These are phyloP conservation scores for Teratosphaeria destructans DNA, from an alignment of 2,329 filamentous ascomycete species.

Conservation along the genomic window DNA sequence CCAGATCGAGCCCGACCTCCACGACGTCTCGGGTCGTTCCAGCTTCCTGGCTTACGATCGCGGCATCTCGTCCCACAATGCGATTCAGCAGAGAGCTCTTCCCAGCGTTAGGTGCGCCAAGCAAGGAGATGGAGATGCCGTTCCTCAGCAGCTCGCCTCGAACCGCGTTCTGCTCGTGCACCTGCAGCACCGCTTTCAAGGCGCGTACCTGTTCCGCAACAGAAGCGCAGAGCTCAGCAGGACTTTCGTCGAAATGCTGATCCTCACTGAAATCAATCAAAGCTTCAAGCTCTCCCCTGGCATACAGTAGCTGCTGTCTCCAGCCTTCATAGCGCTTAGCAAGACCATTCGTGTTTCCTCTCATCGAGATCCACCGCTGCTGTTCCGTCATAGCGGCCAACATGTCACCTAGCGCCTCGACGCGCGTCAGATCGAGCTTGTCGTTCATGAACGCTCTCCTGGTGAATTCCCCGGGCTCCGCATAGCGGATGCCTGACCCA, in stretches of 20 bases:
- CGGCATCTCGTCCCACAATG: slow-evolving; percentile 82
- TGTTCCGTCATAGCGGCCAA: slow-evolving; percentile 71
- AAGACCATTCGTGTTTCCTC: slow-evolving; percentile 56
- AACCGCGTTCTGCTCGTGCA: slow-evolving; percentile 67
- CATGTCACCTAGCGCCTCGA: slow-evolving; percentile 53
- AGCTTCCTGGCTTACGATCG: slow-evolving; percentile 86
- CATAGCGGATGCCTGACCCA: slow-evolving; percentile 57
- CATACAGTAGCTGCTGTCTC: slow-evolving; percentile 65
- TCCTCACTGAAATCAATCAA: slow-evolving; percentile 96
- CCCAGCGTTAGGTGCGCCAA: slow-evolving; percentile 87
- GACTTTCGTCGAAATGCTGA: slow-evolving; percentile 89
- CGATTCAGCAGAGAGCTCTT: slow-evolving; percentile 91
- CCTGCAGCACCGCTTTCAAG: slow-evolving; percentile 53
- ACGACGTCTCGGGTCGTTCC: slow-evolving; percentile 92
- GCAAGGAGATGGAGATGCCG: slow-evolving; percentile 74
- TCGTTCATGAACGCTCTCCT: slow-evolving; percentile 81
- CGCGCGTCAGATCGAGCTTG: slow-evolving; percentile 76
- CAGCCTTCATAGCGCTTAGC: slow-evolving; percentile 71
- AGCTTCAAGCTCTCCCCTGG: slow-evolving; percentile 84
- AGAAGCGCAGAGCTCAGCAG: slow-evolving; percentile 57
- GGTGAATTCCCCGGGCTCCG: slow-evolving; percentile 93
- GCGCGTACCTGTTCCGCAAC: slow-evolving; percentile 54
- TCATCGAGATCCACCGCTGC: slow-evolving; percentile 76
- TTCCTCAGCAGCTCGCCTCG: slow-evolving; percentile 73
- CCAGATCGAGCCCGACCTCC: slow-evolving; percentile 80